A percentile compares a stretch with the other conserved stretches of the same genome.
phyloP scores from a whole-genome alignment of 345 rosid genomes.

The Brassica carinata region DNA sequence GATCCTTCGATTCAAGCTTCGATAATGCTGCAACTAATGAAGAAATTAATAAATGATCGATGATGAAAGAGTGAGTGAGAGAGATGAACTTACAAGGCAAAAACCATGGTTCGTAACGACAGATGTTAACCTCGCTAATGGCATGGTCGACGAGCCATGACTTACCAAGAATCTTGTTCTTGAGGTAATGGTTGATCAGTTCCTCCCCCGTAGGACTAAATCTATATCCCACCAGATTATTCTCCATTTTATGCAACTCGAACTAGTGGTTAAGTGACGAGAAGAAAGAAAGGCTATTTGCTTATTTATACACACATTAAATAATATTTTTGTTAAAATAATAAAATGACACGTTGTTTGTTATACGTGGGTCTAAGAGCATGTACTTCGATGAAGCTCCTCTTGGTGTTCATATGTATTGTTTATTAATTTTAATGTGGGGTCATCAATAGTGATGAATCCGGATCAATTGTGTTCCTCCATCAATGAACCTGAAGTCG shows the following conservation, averaged over 20 bases:
- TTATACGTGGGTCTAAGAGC: background rate
- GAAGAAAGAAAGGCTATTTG: background rate
- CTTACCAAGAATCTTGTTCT: slow-evolving; percentile 23
- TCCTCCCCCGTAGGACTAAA: slow-evolving; percentile 39
- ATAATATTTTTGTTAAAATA: background rate
- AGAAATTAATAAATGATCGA: slow-evolving; percentile 4
- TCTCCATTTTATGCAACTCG: slow-evolving; percentile 21
- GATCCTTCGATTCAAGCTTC: slow-evolving; percentile 31
- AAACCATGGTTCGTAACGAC: slow-evolving; percentile 30
- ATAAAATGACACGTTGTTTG: background rate
- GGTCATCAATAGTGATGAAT: no score
- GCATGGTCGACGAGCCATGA: slow-evolving; percentile 29
- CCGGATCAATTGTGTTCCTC: no score
- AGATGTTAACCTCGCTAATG: slow-evolving; percentile 33
- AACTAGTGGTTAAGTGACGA: background rate
- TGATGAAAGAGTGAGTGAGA: background rate
- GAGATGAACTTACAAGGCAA: slow-evolving; percentile 44
- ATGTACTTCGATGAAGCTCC: no score
- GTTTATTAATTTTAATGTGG: no score
- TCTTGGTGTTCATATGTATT: no score
- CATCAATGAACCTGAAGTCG: no score
- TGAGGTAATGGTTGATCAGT: slow-evolving; percentile 29
- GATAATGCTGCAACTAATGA: slow-evolving; percentile 11
- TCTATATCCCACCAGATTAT: slow-evolving; percentile 23
- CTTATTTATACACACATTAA: background rate